Percentiles rank a stretch among this genome's conserved stretches.
Conservation (phyloP, 306 rosid genomes). For the Begonia peltatifolia region DNA sequence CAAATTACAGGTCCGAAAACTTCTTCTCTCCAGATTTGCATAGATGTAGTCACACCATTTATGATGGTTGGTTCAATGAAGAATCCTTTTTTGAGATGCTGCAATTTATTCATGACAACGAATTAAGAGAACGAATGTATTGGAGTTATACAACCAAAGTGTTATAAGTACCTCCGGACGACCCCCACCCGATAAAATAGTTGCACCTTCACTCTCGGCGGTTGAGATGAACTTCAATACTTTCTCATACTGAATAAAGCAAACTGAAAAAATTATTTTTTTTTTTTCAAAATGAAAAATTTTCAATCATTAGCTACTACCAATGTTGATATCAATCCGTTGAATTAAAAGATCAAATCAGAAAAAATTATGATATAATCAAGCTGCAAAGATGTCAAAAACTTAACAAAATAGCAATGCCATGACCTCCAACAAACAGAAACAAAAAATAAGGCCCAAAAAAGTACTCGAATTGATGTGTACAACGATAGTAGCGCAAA, state of each 20-base stretch:
- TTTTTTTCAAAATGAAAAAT: too few species aligned
- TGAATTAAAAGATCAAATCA: too few species aligned
- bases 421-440: too few species aligned
- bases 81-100: conserved; percentile 88
- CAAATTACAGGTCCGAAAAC: conserved; percentile 92
- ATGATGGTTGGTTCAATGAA: conserved; percentile 71
- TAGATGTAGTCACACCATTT: conserved; percentile 61
- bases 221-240: conserved; percentile 63
- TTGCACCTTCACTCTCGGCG: conserved; percentile 91
- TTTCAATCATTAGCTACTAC: too few species aligned
- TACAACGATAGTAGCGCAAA: too few species aligned
- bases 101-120: conserved; percentile 17
- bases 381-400: too few species aligned
- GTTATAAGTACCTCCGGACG: conserved; percentile 69
- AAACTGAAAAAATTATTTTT: neutral
- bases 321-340: too few species aligned
- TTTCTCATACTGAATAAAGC: conserved; percentile 64
- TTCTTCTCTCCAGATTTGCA: conserved; percentile 99
- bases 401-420: too few species aligned
- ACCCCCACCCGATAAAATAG: conserved; percentile 65
- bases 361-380: too few species aligned
- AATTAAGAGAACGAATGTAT: conserved; percentile 1
- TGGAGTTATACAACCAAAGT: conserved; percentile 3
- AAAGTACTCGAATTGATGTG: too few species aligned
- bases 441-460: too few species aligned